A percentile compares a stretch with the other conserved stretches of the same genome.
phyloP scores from a whole-genome alignment of 2,329 filamentous ascomycete genomes.

The Fusarium equiseti region DNA sequence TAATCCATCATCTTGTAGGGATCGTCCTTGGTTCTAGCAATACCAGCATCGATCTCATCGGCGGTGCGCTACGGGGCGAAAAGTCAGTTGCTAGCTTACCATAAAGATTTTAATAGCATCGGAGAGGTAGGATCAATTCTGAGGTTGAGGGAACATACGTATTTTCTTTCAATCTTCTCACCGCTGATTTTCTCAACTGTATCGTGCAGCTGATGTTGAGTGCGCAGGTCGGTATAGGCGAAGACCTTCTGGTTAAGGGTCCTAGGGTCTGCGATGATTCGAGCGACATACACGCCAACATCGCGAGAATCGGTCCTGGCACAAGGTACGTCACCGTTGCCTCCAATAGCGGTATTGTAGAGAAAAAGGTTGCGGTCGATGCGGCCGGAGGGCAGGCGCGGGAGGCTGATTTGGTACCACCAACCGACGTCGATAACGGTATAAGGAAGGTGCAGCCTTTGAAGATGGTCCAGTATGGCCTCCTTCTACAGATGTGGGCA shows the following conservation, averaged over 20 bases:
- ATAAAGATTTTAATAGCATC: too few species aligned
- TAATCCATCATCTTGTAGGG: not conserved
- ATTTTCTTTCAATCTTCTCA: conserved; percentile 51
- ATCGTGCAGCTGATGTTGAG: conserved; percentile 60
- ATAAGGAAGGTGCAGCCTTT: not conserved
- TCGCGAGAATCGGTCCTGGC: not conserved
- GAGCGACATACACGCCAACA: conserved; percentile 56
- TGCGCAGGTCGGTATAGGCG: conserved; percentile 59
- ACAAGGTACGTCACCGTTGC: not conserved
- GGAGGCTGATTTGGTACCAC: not conserved
- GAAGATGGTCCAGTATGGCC: not conserved
- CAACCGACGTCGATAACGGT: not conserved
- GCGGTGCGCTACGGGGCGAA: not conserved
- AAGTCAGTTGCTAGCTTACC: not conserved
- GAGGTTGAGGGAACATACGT: not conserved
- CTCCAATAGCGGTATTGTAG: not conserved
- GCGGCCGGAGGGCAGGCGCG: not conserved
- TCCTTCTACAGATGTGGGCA: not conserved
- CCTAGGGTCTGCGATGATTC: conserved; percentile 62
- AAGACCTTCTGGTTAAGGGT: conserved; percentile 66
- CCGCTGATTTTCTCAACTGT: conserved; percentile 61
- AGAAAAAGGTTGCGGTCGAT: not conserved
- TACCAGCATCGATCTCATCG: not conserved
- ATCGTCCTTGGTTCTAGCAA: not conserved
- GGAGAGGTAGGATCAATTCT: not conserved